A percentile compares a stretch with the other conserved stretches of the same genome.
Evolutionary conservation across 78 protist genomes (phyloP).

Genomic region (Polysphondylium violaceum): DNA sequence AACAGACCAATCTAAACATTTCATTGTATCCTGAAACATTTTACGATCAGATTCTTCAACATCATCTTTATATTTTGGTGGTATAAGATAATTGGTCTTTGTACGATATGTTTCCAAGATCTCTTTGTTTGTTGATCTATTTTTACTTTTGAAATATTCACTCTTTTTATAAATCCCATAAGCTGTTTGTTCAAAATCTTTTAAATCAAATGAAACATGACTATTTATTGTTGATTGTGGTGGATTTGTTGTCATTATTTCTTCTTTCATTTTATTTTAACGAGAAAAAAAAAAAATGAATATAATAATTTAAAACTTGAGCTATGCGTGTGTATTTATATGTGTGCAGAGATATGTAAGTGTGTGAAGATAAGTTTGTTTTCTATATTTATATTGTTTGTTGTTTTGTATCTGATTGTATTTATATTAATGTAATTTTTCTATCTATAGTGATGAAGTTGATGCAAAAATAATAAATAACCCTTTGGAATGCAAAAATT

Average conservation of each 20-base stretch:
- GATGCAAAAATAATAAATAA: too few relatives aligned
- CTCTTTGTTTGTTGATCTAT: background rate
- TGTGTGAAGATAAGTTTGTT: background rate
- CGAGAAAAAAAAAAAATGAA: background rate
- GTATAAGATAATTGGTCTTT: background rate
- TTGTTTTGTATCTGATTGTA: background rate
- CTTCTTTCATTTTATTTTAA: background rate
- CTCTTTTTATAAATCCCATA: background rate
- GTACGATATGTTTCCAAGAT: background rate
- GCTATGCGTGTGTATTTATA: background rate
- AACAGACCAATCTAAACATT: conserved; percentile 14
- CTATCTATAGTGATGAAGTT: too few relatives aligned
- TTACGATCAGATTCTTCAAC: background rate
- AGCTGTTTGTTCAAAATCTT: background rate
- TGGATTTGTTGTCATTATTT: background rate
- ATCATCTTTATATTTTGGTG: background rate
- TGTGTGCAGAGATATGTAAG: background rate
- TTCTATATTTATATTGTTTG: background rate
- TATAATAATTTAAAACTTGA: too few relatives aligned
- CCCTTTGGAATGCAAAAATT: background rate
- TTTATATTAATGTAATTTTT: background rate
- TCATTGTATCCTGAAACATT: background rate
- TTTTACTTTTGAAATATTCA: background rate
- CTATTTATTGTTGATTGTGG: too few relatives aligned
- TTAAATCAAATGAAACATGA: conserved; percentile 12